Base-by-base conservation (phyloP, 2,329 filamentous ascomycete species). In the Xylariales sp. region DNA sequence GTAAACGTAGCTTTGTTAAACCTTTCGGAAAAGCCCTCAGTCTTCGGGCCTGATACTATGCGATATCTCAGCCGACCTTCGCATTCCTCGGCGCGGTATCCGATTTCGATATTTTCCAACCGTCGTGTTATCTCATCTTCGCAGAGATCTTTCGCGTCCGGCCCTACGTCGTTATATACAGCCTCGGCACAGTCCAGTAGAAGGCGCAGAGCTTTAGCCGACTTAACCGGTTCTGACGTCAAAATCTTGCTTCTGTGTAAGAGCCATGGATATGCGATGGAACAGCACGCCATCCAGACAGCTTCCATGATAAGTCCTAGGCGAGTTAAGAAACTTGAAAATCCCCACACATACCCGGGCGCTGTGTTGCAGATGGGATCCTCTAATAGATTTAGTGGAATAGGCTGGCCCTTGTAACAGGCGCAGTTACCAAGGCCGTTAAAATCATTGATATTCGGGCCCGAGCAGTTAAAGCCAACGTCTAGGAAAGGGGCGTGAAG, bases 271-370 rank as follows among this genome's bases (percentile, higher is more conserved):
- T 65, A 65, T 45, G 53, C 34, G 34, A 65, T 16, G 7, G 55
- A 55, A 23, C 56, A 65, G 56, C 63, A 60, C 30, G 23, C 39
- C 36, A 65, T 60, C 56, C 49, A 60, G 6, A 54, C 55, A 3
- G 63, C 63, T 55, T 60, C 56, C 23, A 60, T 49, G 8, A 65
- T 46, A 23, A 60, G 63, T 9, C 56, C 63, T 32, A 55, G 5
- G 28, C 56, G 39, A 65, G 32, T 54, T 12, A 60, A 32, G 28
- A 9, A 55, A 41, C 63, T 65, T 10, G 63, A 65, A 23, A 65
- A 65, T 10, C 63, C 55, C 63, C 63, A 65, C 12, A 60, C 48
- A 39, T 65, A 65, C 5, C 49, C 63, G 30, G 55, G 48, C 16
- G 63, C 55, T 32, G 55, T 64, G 23, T 64, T 64, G 6, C 62